Conservation (phyloP, 1,284 basidiomycete genomes). For the Cutaneotrichosporon dermatis region DNA sequence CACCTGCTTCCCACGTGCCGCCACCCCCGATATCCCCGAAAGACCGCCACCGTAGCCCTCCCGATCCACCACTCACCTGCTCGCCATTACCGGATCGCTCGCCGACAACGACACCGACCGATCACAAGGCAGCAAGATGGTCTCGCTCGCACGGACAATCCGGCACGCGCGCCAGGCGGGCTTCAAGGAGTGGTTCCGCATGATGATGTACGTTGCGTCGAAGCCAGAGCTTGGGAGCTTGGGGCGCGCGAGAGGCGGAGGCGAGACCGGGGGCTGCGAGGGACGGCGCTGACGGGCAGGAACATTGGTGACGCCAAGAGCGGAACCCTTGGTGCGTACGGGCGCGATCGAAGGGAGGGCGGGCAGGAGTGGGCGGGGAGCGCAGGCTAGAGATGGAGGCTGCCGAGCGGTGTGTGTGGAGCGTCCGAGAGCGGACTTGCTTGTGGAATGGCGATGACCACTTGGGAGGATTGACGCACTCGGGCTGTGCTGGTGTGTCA, state of each 20-base stretch:
- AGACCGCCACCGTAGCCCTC: not conserved
- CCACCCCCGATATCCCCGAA: conserved; percentile 4
- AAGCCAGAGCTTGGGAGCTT: too few relatives aligned
- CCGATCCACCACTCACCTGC: not conserved
- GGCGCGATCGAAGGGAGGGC: not conserved
- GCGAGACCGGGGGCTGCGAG: not conserved
- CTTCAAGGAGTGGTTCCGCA: conserved; percentile 74
- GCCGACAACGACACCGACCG: not conserved
- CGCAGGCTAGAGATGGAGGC: not conserved
- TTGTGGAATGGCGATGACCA: too few relatives aligned
- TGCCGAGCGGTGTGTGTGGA: too few relatives aligned
- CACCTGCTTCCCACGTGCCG: not conserved
- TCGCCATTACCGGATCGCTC: not conserved
- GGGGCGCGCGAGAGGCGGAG: too few relatives aligned
- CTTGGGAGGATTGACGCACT: not conserved
- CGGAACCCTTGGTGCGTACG: conserved; percentile 55
- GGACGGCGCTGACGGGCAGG: conserved; percentile 51
- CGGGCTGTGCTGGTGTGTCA: too few relatives aligned
- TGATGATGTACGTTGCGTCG: conserved; percentile 49
- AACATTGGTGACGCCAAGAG: conserved; percentile 89
- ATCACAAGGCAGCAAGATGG: conserved; percentile 50
- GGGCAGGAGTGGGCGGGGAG: not conserved
- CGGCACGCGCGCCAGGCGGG: conserved; percentile 70
- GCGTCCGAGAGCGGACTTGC: too few relatives aligned
- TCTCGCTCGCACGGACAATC: conserved; percentile 69